Percentiles rank a stretch among this genome's conserved stretches.
Evolutionary conservation across 495 filamentous ascomycete genomes (phyloP).

Genomic region (Rhizodiscina lignyota): DNA sequence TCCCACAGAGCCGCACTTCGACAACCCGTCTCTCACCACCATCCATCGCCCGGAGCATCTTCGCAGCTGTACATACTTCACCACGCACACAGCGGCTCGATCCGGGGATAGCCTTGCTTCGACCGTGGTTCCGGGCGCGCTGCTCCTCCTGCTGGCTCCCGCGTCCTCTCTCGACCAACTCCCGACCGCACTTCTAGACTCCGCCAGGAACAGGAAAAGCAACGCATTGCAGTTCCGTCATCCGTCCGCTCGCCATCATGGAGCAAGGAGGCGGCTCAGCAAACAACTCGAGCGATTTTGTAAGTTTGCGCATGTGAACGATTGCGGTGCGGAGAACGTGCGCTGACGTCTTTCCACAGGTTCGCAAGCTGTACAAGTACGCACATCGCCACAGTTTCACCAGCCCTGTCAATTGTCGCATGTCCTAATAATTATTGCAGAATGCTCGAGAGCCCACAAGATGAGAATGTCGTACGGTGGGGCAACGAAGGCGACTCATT

Average conservation of each 20-base stretch:
- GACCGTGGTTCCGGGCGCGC: not conserved
- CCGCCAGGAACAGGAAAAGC: no score
- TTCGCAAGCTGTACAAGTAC: constrained; percentile 97
- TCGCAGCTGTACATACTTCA: no score
- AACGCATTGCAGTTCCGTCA: no score
- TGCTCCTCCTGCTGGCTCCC: not conserved
- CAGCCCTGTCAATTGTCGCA: not conserved
- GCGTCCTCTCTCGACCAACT: constrained; percentile 2
- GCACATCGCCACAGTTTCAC: constrained; percentile 10
- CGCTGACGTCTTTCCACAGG: constrained; percentile 32
- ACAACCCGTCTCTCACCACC: no score
- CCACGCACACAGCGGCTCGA: no score
- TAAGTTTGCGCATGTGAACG: constrained; percentile 29
- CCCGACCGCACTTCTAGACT: not conserved
- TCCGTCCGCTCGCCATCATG: no score
- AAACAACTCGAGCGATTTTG: constrained; percentile 67
- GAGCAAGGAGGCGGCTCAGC: constrained; percentile 29
- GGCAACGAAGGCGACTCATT: constrained; percentile 89
- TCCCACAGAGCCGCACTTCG: no score
- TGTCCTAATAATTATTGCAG: constrained; percentile 28
- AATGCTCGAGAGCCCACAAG: constrained; percentile 93
- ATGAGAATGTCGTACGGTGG: constrained; percentile 88
- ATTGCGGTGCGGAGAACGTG: constrained; percentile 5
- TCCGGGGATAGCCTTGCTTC: no score
- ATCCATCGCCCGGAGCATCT: no score